Base-by-base conservation (phyloP, 1,284 basidiomycete species). In the Paramarasmius palmivorus region DNA sequence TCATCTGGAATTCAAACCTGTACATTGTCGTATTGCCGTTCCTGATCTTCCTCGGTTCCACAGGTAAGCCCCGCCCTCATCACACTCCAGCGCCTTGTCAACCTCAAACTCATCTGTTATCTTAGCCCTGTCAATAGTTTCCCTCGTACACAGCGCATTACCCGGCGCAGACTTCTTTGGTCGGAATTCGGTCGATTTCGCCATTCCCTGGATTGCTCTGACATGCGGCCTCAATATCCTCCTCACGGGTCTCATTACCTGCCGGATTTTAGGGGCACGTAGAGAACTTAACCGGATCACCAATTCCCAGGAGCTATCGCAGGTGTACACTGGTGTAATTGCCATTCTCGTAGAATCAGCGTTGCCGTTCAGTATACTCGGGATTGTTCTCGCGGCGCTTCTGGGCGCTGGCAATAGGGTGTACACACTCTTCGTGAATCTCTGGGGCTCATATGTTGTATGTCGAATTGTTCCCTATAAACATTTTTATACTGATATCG, bases 311-410 rank as follows among this genome's bases (percentile, higher is more conserved):
- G 32, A 51, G 39, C 5, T 14, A 5, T 41, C 52, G 25, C 40
- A 50, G 23, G 59, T 50, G 50, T 66, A 67, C 49, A 64, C 62
- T 8, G 55, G 61, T 8, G 36, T 64, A 20, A 50, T 63, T 12
- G 62, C 64, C 4, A 61, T 67, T 34, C 50, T 68, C 25, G 58
- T 68, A 35, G 66, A 68, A 54, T 63, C 61, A 3, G 62, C 65
- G 6, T 49, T 63, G 32, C 65, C 64, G 4, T 64, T 62, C 53
- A 59, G 58, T 35, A 14, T 64, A 0, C 42, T 63, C 23, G 59
- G 61, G 2, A 59, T 64, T 25, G 50, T 52, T 9, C 61, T 61
- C 49, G 44, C 64, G 34, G 54, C 57, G 25, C 38, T 57, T 4
- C 57, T 57, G 14, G 57, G 56, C 4, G 54, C 55, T 36, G 54